Conservation (phyloP, 495 filamentous ascomycete species). For the Rostrohypoxylon terebratum region DNA sequence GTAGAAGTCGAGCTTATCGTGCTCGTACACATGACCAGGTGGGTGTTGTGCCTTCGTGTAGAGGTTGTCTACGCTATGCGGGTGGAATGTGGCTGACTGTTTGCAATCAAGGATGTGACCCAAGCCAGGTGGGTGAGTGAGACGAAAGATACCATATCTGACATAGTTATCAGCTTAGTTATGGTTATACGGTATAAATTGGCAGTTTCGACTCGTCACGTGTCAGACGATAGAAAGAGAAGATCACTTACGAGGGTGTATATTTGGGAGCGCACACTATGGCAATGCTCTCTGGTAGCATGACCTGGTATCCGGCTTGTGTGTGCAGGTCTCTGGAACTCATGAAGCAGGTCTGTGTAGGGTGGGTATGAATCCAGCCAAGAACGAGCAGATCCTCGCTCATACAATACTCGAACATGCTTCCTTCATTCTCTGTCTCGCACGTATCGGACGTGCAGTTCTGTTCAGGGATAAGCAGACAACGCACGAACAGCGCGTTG, state of each 20-base stretch:
- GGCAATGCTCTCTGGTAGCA: conserved; percentile 94
- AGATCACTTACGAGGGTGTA: conserved; percentile 72
- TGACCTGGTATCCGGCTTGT: conserved; percentile 90
- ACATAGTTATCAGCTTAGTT: conserved; percentile 28
- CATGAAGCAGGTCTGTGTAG: conserved; percentile 97
- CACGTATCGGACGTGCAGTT: conserved; percentile 90
- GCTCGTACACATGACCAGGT: conserved; percentile 88
- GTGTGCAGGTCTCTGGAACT: conserved; percentile 94
- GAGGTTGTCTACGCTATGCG: conserved; percentile 67
- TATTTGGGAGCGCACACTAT: conserved; percentile 94
- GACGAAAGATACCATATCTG: conserved; percentile 90
- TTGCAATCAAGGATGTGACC: conserved; percentile 80
- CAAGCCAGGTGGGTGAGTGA: conserved; percentile 92
- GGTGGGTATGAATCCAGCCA: conserved; percentile 99
- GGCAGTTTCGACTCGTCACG: not conserved
- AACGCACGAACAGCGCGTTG: conserved; percentile 91
- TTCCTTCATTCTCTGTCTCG: conserved; percentile 86
- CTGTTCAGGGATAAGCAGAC: conserved; percentile 91
- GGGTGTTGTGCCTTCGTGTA: conserved; percentile 84
- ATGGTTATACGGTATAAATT: not conserved
- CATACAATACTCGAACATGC: conserved; percentile 88
- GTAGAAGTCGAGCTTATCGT: conserved; percentile 76
- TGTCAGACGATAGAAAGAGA: not conserved
- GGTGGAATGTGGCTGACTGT: conserved; percentile 84
- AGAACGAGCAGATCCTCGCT: conserved; percentile 86